Conservation (phyloP, 306 rosid species). For the Heteromeles arbutifolia region DNA sequence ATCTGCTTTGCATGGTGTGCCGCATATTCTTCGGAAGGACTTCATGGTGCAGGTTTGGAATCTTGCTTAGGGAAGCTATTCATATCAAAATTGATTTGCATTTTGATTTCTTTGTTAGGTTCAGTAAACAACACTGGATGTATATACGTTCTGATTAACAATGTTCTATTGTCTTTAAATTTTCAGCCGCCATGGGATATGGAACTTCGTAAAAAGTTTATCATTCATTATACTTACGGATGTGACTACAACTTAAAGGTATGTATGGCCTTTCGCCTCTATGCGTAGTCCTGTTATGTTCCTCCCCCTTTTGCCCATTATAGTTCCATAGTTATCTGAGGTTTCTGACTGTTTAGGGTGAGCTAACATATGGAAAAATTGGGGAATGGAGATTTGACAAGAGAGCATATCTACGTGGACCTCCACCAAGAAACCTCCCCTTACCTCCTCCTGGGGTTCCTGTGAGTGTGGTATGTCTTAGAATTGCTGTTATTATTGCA, state of each 20-base stretch:
- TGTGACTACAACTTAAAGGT: conserved; percentile 90
- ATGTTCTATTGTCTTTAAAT: conserved; percentile 12
- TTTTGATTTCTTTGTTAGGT: background rate
- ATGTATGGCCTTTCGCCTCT: background rate
- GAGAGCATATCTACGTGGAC: conserved; percentile 77
- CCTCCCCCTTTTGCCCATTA: background rate
- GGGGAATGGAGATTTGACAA: conserved; percentile 99
- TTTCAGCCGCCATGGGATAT: conserved; percentile 98
- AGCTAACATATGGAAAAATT: conserved; percentile 73
- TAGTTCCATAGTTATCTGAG: background rate
- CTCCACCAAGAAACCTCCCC: conserved; percentile 71
- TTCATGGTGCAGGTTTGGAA: conserved; percentile 87
- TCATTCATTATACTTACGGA: conserved; percentile 87
- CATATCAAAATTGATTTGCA: conserved; percentile 10
- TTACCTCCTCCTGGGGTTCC: conserved; percentile 97
- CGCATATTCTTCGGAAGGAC: conserved; percentile 85
- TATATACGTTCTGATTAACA: background rate
- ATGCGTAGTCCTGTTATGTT: background rate
- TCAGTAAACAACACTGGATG: background rate
- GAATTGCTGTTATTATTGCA: background rate
- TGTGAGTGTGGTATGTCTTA: conserved; percentile 89
- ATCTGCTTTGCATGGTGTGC: conserved; percentile 87
- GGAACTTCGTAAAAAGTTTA: conserved; percentile 55
- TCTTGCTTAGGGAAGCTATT: conserved; percentile 7
- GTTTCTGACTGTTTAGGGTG: conserved; percentile 53